Percentiles rank a stretch among this genome's conserved stretches.
Conservation (phyloP, 768 basidiomycete species). For the Suillus discolor region DNA sequence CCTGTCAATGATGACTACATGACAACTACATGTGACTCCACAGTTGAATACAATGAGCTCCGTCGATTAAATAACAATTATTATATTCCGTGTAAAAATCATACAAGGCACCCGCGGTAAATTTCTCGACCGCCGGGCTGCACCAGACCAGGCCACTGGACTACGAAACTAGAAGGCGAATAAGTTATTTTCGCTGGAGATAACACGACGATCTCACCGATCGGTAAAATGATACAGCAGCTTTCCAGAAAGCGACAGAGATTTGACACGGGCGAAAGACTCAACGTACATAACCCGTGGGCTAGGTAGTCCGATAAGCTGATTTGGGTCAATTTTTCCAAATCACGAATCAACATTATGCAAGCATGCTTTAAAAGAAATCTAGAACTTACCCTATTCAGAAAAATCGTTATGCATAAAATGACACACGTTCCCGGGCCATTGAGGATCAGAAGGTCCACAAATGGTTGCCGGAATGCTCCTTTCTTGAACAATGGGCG, state of each 20-base stretch:
- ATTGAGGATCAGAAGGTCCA: constrained; percentile 85
- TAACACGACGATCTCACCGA: constrained; percentile 65
- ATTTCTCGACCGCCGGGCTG: constrained; percentile 45
- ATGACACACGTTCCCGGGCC: constrained; percentile 94
- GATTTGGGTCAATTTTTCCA: constrained; percentile 16
- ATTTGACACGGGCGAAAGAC: constrained; percentile 86
- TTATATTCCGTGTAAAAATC: constrained; percentile 18
- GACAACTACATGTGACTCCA: no score
- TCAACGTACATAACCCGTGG: constrained; percentile 87
- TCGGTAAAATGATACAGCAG: constrained; percentile 83
- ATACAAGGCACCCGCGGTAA: constrained; percentile 69
- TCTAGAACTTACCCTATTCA: constrained; percentile 63
- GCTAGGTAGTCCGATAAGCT: constrained; percentile 77
- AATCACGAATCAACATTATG: constrained; percentile 8
- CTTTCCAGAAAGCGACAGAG: constrained; percentile 83
- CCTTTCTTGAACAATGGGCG: constrained; percentile 42
- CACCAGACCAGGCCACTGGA: constrained; percentile 81
- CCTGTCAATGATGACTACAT: neutral
- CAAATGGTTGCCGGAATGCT: constrained; percentile 39
- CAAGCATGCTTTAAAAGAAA: neutral
- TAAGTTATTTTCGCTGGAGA: constrained; percentile 51
- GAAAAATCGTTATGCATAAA: constrained; percentile 67
- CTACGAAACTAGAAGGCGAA: constrained; percentile 64
- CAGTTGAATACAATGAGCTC: neutral
- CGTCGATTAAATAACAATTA: neutral